These are phyloP conservation scores for Pythium dissotocum DNA, from an alignment of 352 stramenopile genomes.

Conservation along the genomic window DNA sequence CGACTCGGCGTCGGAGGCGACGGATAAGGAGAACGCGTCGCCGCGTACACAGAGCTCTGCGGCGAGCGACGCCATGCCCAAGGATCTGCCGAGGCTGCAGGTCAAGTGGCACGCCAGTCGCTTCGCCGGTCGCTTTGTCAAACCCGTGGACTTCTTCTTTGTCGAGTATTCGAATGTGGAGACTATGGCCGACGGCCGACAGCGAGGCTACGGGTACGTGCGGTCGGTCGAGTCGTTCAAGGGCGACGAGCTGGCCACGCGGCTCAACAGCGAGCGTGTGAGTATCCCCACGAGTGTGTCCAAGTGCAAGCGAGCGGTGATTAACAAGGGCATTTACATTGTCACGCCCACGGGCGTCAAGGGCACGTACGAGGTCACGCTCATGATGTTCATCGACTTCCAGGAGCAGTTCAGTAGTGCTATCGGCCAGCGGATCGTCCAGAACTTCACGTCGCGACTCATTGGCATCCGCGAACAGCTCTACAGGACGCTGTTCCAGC, in stretches of 20 bases:
- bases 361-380: slow-evolving; percentile 72
- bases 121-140: slow-evolving; percentile 79
- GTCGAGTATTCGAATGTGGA: slow-evolving; percentile 87
- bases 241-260: slow-evolving; percentile 71
- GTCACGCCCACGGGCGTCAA: slow-evolving; percentile 44
- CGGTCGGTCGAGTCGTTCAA: slow-evolving; percentile 84
- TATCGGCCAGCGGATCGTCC: slow-evolving; percentile 67
- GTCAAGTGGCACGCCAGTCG: slow-evolving; percentile 88
- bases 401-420: slow-evolving; percentile 71
- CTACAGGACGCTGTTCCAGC: slow-evolving; percentile 83
- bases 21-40: slow-evolving; percentile 26
- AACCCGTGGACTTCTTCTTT: slow-evolving; percentile 86
- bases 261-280: slow-evolving; percentile 62
- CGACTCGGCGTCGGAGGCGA: not conserved
- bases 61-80: slow-evolving; percentile 37
- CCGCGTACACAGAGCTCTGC: slow-evolving; percentile 45
- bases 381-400: slow-evolving; percentile 88
- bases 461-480: slow-evolving; percentile 79
- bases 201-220: slow-evolving; percentile 76
- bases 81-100: slow-evolving; percentile 66
- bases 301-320: slow-evolving; percentile 84
- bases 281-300: slow-evolving; percentile 72
- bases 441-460: slow-evolving; percentile 79
- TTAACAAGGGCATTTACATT: slow-evolving; percentile 81
- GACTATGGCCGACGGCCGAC: slow-evolving; percentile 56